Evolutionary conservation across 345 rosid species (phyloP), one percentile per base, ranked within the genome.

Genomic region (Hypericum androsaemum): DNA sequence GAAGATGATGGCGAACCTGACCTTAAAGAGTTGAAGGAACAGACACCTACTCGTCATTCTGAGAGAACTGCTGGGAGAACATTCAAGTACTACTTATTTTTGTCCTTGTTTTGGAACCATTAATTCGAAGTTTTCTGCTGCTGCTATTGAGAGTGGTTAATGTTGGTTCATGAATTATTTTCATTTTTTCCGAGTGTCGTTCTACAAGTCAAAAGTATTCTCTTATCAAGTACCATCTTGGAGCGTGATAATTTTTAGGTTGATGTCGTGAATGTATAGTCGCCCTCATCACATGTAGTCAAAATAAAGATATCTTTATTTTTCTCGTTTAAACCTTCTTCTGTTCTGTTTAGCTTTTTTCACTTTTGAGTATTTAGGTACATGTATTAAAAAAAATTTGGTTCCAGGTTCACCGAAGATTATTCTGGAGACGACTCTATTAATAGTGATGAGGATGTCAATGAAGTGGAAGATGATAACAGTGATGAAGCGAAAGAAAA

Each of bases 21-120:
- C 43, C 35, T 67, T 50, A 75, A 72, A 38, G 73, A 53, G 51
- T 67, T 64, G 76, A 71, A 64, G 61, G 77, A 82, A 73, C 59
- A 58, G 37, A 82, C 80, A 16, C 96, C 89, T 6, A 70, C 72
- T 41, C 83, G 84, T 35, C 79, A 76, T 13, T 87, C 89, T 46
- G 74, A 63, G 64, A 75, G 98, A 75, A 84, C 62, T 39, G 73
- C 86, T 50, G 77, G 89, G 7, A 90, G 77, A 76, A 82, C 56
- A 56, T 79, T 81, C 67, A 85, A 74, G 95, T 82, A 68, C 42
- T 57, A 2, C 32, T 47, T 76, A 43, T 7, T 35, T 45, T 56
- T 64, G 75, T 41, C 43, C 54, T 44, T 60, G 45, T 41, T 36
- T 15, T 38, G 13, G n/a, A n/a, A n/a, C n/a, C n/a, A n/a, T n/a